Conservation (phyloP, 2,329 filamentous ascomycete genomes). For the Fusarium brachygibbosum region DNA sequence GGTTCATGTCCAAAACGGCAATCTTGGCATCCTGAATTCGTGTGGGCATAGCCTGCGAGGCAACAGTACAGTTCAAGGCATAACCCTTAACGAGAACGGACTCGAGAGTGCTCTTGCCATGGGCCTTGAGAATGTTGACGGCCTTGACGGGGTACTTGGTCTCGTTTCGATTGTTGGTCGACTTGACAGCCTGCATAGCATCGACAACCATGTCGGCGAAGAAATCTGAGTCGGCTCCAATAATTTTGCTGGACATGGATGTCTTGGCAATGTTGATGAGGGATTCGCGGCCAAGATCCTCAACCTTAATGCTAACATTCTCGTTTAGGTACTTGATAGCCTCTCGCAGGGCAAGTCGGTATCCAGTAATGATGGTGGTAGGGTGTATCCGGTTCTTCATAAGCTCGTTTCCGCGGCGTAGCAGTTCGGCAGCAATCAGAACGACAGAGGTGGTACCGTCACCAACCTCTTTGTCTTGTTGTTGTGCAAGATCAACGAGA, state of each 20-base stretch:
- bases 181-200: slow-evolving; percentile 92
- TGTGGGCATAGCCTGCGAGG: slow-evolving; percentile 97
- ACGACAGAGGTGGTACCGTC: slow-evolving; percentile 99
- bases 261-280: slow-evolving; percentile 97
- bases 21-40: slow-evolving; percentile 95
- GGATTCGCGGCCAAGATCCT: slow-evolving; percentile 89
- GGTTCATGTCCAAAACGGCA: slow-evolving; percentile 95
- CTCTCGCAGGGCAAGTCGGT: slow-evolving; percentile 93
- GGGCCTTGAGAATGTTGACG: slow-evolving; percentile 98
- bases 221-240: slow-evolving; percentile 94
- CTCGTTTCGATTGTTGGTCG: slow-evolving; percentile 90
- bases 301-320: slow-evolving; percentile 96
- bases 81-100: slow-evolving; percentile 95
- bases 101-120: slow-evolving; percentile 91
- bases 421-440: slow-evolving; percentile 93
- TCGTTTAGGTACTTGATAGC: slow-evolving; percentile 99
- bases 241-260: slow-evolving; percentile 99
- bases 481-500: slow-evolving; percentile 94
- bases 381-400: slow-evolving; percentile 99
- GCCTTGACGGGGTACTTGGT: slow-evolving; percentile 98
- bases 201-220: slow-evolving; percentile 98
- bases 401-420: slow-evolving; percentile 94
- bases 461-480: slow-evolving; percentile 99
- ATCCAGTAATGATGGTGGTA: slow-evolving; percentile 98
- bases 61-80: slow-evolving; percentile 97